A percentile compares a stretch with the other conserved stretches of the same genome.
phyloP scores from a whole-genome alignment of 805 yeast genomes.

The Pichia kluyveri region DNA sequence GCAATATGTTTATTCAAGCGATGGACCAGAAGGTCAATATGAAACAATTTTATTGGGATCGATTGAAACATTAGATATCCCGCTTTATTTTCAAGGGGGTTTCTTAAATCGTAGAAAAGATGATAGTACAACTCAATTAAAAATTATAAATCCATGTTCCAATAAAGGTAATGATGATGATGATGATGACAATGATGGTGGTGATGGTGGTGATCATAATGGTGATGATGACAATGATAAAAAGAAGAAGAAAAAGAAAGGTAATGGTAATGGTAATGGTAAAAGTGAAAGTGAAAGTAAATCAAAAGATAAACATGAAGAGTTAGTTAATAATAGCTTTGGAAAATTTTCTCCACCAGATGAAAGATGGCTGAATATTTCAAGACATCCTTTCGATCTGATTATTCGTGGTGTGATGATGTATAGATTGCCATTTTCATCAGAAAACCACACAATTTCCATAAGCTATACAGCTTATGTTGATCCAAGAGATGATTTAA shows the following conservation, averaged over 20 bases:
- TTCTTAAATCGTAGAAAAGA: constrained; percentile 55
- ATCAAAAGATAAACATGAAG: no score
- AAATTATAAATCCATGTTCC: constrained; percentile 63
- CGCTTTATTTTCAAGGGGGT: constrained; percentile 69
- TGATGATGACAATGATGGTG: constrained; percentile 1
- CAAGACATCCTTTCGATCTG: constrained; percentile 75
- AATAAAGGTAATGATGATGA: constrained; percentile 18
- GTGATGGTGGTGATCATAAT: background rate
- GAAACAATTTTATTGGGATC: constrained; percentile 69
- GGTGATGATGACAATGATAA: no score
- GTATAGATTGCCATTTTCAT: constrained; percentile 63
- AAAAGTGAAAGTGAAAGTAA: constrained; percentile 2
- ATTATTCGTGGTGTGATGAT: constrained; percentile 75
- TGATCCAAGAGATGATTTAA: constrained; percentile 33
- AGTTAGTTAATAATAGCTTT: no score
- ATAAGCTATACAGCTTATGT: constrained; percentile 50
- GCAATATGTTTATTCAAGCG: constrained; percentile 28
- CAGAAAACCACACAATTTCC: constrained; percentile 44
- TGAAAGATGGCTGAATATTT: constrained; percentile 65
- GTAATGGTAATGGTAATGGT: background rate
- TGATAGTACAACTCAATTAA: constrained; percentile 59
- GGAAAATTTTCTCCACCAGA: constrained; percentile 11
- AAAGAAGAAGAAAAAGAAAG: no score
- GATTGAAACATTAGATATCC: constrained; percentile 56
- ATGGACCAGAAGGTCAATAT: constrained; percentile 1